A percentile compares a stretch with the other conserved stretches of the same genome.
Conservation (phyloP, 140 eudicot genomes). For the Anethum foeniculum region DNA sequence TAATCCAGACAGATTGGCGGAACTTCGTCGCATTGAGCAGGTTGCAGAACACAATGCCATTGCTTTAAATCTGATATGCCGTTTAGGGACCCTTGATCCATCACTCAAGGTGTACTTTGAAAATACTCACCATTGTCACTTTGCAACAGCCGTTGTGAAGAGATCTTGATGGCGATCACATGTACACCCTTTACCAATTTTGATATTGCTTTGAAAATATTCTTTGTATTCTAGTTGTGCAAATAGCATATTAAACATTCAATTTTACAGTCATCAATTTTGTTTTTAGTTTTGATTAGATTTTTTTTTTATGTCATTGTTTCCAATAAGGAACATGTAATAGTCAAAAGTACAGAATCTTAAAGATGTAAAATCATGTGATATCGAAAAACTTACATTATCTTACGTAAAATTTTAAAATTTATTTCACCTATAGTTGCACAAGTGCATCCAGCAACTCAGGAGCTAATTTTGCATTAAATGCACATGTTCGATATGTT, state of each 20-base stretch:
- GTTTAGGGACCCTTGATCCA: slow-evolving; percentile 69
- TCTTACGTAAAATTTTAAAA: too few relatives aligned
- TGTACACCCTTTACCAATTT: slow-evolving; percentile 23
- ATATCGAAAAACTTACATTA: too few relatives aligned
- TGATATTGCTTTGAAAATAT: slow-evolving; percentile 15
- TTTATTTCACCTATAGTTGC: neutral
- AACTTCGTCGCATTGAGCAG: slow-evolving; percentile 71
- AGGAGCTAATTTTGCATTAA: neutral
- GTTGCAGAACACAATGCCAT: slow-evolving; percentile 84
- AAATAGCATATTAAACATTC: slow-evolving; percentile 27
- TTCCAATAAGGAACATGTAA: neutral
- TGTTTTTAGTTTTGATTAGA: neutral
- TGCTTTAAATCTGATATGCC: slow-evolving; percentile 66
- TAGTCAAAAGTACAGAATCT: neutral
- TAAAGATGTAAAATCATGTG: neutral
- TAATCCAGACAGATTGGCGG: slow-evolving; percentile 58
- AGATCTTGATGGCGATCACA: slow-evolving; percentile 52
- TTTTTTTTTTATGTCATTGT: neutral
- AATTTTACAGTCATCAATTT: neutral
- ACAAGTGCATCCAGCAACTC: neutral
- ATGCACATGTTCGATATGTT: neutral
- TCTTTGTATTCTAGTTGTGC: slow-evolving; percentile 20
- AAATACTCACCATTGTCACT: slow-evolving; percentile 69
- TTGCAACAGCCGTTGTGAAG: slow-evolving; percentile 79
- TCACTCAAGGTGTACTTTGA: slow-evolving; percentile 73